phyloP scores from a whole-genome alignment of 2,329 filamentous ascomycete species.

The Talaromyces amestolkiae region DNA sequence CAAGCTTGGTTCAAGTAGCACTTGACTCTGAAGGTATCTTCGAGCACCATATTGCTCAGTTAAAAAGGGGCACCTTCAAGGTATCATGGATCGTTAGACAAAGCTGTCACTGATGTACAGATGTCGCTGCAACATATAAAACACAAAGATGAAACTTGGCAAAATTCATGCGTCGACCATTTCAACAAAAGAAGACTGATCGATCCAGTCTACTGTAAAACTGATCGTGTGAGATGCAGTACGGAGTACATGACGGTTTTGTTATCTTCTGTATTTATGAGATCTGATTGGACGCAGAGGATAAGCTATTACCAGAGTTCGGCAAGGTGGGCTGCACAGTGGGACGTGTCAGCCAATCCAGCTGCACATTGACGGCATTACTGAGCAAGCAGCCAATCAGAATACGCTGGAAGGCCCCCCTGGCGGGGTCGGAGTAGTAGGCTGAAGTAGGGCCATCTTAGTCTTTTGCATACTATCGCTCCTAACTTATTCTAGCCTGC shows the following conservation, averaged over 20 bases:
- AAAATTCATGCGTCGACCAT: too few species aligned
- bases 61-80: too few species aligned
- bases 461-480: conserved; percentile 3
- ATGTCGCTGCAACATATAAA: too few species aligned
- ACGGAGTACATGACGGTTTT: neutral
- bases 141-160: too few species aligned
- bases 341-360: neutral
- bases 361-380: neutral
- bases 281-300: neutral
- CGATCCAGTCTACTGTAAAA: too few species aligned
- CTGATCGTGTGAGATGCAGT: neutral
- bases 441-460: conserved; percentile 1
- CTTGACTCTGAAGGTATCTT: too few species aligned
- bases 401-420: neutral
- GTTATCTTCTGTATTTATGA: neutral
- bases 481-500: neutral
- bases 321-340: neutral
- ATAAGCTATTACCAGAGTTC: conserved; percentile 2
- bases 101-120: too few species aligned
- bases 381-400: neutral
- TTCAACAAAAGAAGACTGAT: too few species aligned
- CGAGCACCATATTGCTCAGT: too few species aligned
- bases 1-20: too few species aligned
- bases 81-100: too few species aligned
- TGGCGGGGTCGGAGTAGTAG: neutral